Evolutionary conservation across 202 grass and related monocot genomes (phyloP).

Genomic region (Carex arenaria): DNA sequence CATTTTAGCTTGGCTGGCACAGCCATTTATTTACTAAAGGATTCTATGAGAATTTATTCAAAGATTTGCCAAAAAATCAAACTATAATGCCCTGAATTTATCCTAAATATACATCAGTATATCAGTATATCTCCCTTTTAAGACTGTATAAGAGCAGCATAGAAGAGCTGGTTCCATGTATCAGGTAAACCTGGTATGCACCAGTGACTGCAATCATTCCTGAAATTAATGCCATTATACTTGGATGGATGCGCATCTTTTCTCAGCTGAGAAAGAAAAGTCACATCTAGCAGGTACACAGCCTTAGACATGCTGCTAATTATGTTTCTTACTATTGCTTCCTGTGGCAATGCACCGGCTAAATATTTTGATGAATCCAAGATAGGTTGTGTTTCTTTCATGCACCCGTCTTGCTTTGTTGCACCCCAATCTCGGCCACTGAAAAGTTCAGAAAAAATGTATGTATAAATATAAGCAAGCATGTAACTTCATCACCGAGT

Average conservation of each 20-base stretch:
- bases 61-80: background rate
- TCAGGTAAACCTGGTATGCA: conserved; percentile 67
- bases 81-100: background rate
- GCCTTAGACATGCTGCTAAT: conserved; percentile 38
- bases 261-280: conserved; percentile 58
- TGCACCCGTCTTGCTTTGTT: conserved; percentile 24
- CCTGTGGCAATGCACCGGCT: conserved; percentile 15
- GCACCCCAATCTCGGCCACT: conserved; percentile 40
- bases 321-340: conserved; percentile 34
- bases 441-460: background rate
- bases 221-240: conserved; percentile 35
- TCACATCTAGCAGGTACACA: conserved; percentile 63
- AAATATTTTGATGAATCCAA: background rate
- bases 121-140: background rate
- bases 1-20: background rate
- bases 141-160: conserved; percentile 35
- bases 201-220: conserved; percentile 79
- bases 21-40: too few species aligned
- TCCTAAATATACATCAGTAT: background rate
- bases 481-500: too few species aligned
- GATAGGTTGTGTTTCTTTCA: conserved; percentile 14
- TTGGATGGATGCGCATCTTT: conserved; percentile 82
- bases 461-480: background rate
- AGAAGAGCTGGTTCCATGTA: conserved; percentile 55
- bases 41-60: too few species aligned